A percentile compares a stretch with the other conserved stretches of the same genome.
These are phyloP conservation scores for Saturnispora mendoncae DNA, from an alignment of 805 yeast genomes.

Conservation along the genomic window DNA sequence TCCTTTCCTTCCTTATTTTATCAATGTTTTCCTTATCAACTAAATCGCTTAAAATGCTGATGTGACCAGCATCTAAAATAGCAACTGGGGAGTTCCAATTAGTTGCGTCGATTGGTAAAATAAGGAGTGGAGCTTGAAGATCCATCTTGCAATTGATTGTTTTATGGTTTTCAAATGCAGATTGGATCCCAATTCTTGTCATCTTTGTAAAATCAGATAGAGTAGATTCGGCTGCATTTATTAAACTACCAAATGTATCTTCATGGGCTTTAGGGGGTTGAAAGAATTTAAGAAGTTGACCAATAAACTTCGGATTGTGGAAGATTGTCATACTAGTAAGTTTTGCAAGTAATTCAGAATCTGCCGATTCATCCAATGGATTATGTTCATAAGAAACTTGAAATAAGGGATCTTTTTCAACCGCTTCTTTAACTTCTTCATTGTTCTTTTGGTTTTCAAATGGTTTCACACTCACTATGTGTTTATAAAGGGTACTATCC, in stretches of 20 bases:
- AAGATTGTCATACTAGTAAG: conserved; percentile 82
- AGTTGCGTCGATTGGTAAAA: conserved; percentile 73
- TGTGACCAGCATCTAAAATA: conserved; percentile 91
- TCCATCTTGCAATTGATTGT: conserved; percentile 80
- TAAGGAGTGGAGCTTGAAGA: conserved; percentile 86
- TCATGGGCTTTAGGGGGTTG: conserved; percentile 78
- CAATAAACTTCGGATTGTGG: conserved; percentile 78
- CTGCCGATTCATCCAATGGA: conserved; percentile 80
- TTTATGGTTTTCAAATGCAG: conserved; percentile 90
- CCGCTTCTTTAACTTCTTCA: conserved; percentile 11
- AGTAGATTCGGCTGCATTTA: conserved; percentile 92
- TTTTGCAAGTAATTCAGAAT: conserved; percentile 63
- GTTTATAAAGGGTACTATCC: conserved; percentile 67
- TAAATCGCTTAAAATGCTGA: conserved; percentile 72
- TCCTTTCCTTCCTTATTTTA: conserved; percentile 54
- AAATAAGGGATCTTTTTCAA: conserved; percentile 51
- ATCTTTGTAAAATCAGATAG: conserved; percentile 85
- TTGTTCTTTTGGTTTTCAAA: conserved; percentile 34
- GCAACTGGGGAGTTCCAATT: conserved; percentile 82
- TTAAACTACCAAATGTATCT: conserved; percentile 82
- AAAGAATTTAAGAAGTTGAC: conserved; percentile 67
- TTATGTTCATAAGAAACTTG: conserved; percentile 74
- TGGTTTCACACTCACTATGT: conserved; percentile 77
- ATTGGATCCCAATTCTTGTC: conserved; percentile 86
- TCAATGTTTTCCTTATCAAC: conserved; percentile 62